Evolutionary conservation across 352 stramenopile species (phyloP).

Genomic region (Globisporangium cylindrosporum): DNA sequence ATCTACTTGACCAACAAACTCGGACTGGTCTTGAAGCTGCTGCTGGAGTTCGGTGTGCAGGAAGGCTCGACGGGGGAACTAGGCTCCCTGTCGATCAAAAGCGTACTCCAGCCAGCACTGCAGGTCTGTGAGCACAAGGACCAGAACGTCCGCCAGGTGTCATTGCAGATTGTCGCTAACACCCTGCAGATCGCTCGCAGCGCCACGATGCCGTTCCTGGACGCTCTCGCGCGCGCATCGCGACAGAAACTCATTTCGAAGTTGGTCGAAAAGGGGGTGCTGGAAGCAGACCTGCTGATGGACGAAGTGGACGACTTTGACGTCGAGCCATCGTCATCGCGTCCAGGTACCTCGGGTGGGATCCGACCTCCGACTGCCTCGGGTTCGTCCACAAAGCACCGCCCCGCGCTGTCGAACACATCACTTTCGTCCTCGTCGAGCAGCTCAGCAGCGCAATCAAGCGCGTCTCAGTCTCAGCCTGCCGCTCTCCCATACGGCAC

Average conservation of each 20-base stretch:
- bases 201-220: conserved; percentile 67
- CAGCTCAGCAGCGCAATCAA: conserved; percentile 17
- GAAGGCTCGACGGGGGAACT: conserved; percentile 37
- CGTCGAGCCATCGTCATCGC: conserved; percentile 23
- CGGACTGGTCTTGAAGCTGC: conserved; percentile 61
- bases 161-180: conserved; percentile 69
- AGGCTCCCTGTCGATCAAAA: conserved; percentile 49
- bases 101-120: conserved; percentile 63
- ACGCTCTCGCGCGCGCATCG: conserved; percentile 54
- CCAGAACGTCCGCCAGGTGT: conserved; percentile 54
- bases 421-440: conserved; percentile 40
- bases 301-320: conserved; percentile 86
- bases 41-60: conserved; percentile 75
- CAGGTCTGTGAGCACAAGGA: conserved; percentile 77
- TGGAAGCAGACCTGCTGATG: conserved; percentile 80
- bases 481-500: conserved; percentile 67
- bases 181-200: conserved; percentile 54
- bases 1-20: conserved; percentile 76
- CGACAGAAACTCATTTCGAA: conserved; percentile 84
- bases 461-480: conserved; percentile 26
- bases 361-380: conserved; percentile 67
- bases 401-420: conserved; percentile 51
- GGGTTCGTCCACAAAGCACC: conserved; percentile 76
- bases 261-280: conserved; percentile 62
- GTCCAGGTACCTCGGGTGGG: conserved; percentile 52